Base-by-base conservation (phyloP, 371 early-diverging fungal genomes). In the Lichtheimia corymbifera region DNA sequence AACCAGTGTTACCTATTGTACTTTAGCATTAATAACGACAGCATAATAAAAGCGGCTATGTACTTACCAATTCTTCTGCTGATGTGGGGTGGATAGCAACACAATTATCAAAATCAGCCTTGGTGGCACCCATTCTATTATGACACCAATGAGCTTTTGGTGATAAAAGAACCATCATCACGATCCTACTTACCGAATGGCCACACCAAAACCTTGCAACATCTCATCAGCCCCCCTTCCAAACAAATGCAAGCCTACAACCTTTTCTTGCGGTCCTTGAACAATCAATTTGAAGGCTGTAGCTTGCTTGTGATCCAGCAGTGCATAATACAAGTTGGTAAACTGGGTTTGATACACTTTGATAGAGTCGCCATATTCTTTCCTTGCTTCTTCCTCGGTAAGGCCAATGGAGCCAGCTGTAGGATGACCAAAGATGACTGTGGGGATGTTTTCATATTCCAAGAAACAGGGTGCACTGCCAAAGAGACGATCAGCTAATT, bases 51-150 rank as follows among this genome's bases (percentile, higher is more conserved):
- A 2, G 6, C 22, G 22, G 15, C 47, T 6, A 24, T n/a, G 12
- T 9, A 45, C 63, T 66, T 50, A 91, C 91, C 67, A 92, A 65
- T 73, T 92, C 99, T 70, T 99, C 99, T 9, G 93, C 89, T 58
- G 95, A 92, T 13, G 98, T 97, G 30, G 99, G 99, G 76, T 99
- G 99, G 55, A 98, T 95, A 24, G 97, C 97, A 25, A 99, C 96
- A 43, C 92, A 91, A 72, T 71, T 86, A 73, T 97, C 96, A 70
- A 99, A 92, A 70, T 98, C 97, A 18, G 83, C 85, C 80, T 97
- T 97, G 53, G 96, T 95, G 11, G 97, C 96, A n/a, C 96, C 95
- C 91, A 92, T 93, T 72, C 35, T 35, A 35, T 9, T 11, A 35
- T 6, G 0, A 35, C 9, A 35, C 2, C 6, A 35, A 35, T 35